Evolutionary conservation across 108 stramenopile species (phyloP).

Genomic region (Epipyxis sp.): DNA sequence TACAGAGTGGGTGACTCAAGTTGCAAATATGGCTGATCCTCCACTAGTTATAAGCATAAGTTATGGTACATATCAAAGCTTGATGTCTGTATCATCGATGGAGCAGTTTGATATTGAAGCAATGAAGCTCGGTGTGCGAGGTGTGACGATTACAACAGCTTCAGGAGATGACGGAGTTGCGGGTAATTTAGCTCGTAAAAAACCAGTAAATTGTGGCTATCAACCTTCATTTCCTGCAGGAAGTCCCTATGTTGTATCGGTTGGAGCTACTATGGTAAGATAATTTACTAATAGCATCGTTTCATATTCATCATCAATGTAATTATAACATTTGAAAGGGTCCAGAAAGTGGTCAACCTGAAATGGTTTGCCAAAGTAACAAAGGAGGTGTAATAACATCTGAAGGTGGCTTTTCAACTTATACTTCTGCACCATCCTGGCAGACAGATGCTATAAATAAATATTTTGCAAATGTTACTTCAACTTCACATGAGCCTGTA

Average conservation of each 20-base stretch:
- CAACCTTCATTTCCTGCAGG: conserved; percentile 14
- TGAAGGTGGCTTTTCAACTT: conserved; percentile 30
- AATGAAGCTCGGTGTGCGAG: conserved; percentile 10
- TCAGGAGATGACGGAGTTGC: conserved; percentile 24
- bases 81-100: too few relatives aligned
- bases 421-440: neutral
- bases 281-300: neutral
- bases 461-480: conserved; percentile 8
- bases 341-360: neutral
- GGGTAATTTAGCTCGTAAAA: neutral
- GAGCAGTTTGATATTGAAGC: neutral
- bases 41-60: conserved; percentile 4
- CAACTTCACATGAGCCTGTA: neutral
- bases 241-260: conserved; percentile 21
- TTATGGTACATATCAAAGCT: too few relatives aligned
- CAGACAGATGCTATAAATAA: neutral
- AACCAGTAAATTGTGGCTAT: neutral
- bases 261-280: conserved; percentile 4
- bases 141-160: neutral
- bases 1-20: neutral
- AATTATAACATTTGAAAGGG: neutral
- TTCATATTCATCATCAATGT: neutral
- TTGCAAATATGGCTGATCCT: conserved; percentile 4
- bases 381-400: neutral
- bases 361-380: conserved; percentile 13